phyloP scores from a whole-genome alignment of 208 protist species.

The Polymyxa betae region DNA sequence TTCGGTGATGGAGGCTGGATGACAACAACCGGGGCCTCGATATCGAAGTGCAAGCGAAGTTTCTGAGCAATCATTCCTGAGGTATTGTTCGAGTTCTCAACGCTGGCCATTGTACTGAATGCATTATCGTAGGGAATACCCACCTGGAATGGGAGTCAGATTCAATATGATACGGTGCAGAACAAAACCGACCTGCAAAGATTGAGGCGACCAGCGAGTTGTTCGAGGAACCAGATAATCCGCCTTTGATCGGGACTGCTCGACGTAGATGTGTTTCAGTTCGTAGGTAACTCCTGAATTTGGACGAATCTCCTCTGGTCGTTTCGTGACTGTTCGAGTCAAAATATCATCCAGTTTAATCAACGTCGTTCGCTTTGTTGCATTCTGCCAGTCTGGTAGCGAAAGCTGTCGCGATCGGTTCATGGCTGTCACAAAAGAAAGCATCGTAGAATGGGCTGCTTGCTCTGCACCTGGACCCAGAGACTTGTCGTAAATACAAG shows the following conservation, averaged over 20 bases:
- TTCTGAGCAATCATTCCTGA: not conserved
- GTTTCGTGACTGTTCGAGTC: not conserved
- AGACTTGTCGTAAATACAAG: not conserved
- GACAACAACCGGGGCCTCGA: not conserved
- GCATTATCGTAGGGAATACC: no score
- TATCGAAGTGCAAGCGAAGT: not conserved
- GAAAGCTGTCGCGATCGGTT: not conserved
- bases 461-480: not conserved
- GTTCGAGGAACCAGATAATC: no score
- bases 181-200: no score
- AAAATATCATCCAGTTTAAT: no score
- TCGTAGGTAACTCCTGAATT: not conserved
- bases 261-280: not conserved
- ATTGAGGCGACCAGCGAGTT: no score
- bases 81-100: no score
- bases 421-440: not conserved
- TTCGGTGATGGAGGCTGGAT: no score
- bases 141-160: no score
- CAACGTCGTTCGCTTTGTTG: not conserved
- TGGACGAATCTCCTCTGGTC: not conserved
- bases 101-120: no score
- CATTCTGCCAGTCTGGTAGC: not conserved
- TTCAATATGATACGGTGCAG: no score
- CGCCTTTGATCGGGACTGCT: no score
- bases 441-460: not conserved